Evolutionary conservation across 768 basidiomycete species (phyloP), one percentile per base, ranked within the genome.

Genomic region (Crassisporium funariophilum): DNA sequence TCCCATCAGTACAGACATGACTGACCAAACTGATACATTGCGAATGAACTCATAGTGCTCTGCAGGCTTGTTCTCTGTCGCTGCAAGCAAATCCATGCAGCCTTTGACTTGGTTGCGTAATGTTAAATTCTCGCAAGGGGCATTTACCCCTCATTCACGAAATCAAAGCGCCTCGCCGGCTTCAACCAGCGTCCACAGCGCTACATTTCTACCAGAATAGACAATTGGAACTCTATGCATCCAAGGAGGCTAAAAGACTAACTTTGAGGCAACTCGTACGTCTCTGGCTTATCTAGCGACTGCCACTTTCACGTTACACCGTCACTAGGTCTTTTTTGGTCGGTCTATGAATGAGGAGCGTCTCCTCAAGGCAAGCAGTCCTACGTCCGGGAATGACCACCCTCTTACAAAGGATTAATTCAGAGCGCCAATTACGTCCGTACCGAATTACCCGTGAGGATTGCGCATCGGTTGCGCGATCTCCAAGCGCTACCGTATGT

Each of bases 361-460:
- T 17, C 69, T 93, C 25, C 79, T 92, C 60, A 89, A 86, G 73
- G 90, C 80, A 56, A 27, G 71, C 40, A 13, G 41, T 23, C 39
- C 22, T 17, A 37, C 25, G 20, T 41, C 23, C 31, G 34, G 29
- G 29, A 3, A 49, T 24, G 35, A 34, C 5, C 16, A 29, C 27
- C 25, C 39, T 21, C 41, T 23, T 35, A 21, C 31, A 40, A 24
- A 35, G 33, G 19, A 35, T 15, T 42, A 6, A 39, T 39, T 16
- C 41, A 93, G 91, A 91, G 88, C 53, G 91, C 89, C 43, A 93
- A 93, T 63, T 91, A 93, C 66, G 90, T 95, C 34, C 83, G 91
- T 41, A 88, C 88, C 4, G 92, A 95, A 60, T 69, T 95, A 5
- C 92, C 93, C 8, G 83, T 92, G 11, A 82, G 92, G 27, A 88